A percentile compares a stretch with the other conserved stretches of the same genome.
Conservation (phyloP, 257 asterid genomes). For the Solanum chiquidenum region DNA sequence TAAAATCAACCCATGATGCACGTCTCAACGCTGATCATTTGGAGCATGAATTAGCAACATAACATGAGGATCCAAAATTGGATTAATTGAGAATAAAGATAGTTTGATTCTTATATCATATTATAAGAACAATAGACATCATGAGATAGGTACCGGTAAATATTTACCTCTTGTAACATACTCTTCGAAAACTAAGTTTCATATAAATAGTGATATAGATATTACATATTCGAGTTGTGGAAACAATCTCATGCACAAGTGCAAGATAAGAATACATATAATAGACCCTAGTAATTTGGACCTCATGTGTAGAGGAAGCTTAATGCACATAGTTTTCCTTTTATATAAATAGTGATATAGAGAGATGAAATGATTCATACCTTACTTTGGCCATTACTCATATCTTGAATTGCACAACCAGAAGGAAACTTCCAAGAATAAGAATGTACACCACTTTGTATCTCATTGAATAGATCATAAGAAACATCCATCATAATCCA, state of each 20-base stretch:
- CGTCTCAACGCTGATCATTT: neutral
- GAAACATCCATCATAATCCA: constrained; percentile 67
- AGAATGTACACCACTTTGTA: constrained; percentile 23
- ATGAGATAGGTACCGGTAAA: neutral
- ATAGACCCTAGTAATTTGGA: neutral
- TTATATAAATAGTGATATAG: neutral
- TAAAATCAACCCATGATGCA: neutral
- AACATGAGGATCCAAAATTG: neutral
- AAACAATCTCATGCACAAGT: neutral
- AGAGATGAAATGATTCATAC: constrained; percentile 15
- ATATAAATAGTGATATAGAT: neutral
- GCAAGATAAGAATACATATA: neutral
- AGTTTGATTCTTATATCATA: neutral
- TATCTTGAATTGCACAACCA: constrained; percentile 59
- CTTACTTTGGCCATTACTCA: constrained; percentile 42
- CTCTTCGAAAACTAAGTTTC: neutral
- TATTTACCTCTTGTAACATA: neutral
- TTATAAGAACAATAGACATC: neutral
- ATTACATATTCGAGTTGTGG: neutral
- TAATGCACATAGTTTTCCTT: neutral
- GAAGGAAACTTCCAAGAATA: constrained; percentile 62
- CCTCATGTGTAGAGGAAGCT: neutral
- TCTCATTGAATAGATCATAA: constrained; percentile 28
- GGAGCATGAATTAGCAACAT: neutral
- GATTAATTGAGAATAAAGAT: neutral